Percentiles rank a stretch among this genome's conserved stretches.
Conservation (phyloP, 2,329 filamentous ascomycete genomes). For the Epichloe gansuensis region DNA sequence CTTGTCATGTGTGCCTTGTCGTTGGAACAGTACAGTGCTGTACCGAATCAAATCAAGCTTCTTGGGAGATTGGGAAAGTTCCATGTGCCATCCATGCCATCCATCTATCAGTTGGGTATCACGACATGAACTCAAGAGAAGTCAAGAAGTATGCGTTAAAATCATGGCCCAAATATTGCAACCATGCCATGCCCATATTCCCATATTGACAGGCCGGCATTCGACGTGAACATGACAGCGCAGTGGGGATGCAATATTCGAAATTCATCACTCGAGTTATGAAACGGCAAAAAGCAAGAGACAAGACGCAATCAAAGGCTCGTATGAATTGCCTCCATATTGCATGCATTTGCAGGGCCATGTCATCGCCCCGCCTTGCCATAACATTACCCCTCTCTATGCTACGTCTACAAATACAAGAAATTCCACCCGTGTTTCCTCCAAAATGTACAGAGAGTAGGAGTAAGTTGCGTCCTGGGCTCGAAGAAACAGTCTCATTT, state of each 20-base stretch:
- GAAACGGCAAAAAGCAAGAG: not conserved
- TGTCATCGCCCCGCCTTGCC: not conserved
- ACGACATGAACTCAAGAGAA: constrained; percentile 5
- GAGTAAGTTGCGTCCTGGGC: not conserved
- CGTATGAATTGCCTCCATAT: not conserved
- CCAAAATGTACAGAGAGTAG: constrained; percentile 4
- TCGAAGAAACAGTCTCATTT: not conserved
- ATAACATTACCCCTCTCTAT: not conserved
- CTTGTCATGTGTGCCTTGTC: not conserved
- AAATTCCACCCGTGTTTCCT: not conserved
- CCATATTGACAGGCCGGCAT: not conserved
- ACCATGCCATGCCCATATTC: not conserved
- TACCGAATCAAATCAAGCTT: not conserved
- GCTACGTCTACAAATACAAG: not conserved
- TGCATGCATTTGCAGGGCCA: not conserved
- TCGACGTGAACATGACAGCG: not conserved
- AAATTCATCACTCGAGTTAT: not conserved
- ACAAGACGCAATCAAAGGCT: not conserved
- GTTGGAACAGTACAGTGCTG: not conserved
- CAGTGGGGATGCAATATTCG: not conserved
- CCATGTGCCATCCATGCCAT: not conserved
- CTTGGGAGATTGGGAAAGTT: too few species aligned
- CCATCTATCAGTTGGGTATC: not conserved
- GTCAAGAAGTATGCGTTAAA: not conserved
- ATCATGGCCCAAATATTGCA: not conserved